Base-by-base conservation (phyloP, 805 yeast genomes). In the Dipodascus albidus region DNA sequence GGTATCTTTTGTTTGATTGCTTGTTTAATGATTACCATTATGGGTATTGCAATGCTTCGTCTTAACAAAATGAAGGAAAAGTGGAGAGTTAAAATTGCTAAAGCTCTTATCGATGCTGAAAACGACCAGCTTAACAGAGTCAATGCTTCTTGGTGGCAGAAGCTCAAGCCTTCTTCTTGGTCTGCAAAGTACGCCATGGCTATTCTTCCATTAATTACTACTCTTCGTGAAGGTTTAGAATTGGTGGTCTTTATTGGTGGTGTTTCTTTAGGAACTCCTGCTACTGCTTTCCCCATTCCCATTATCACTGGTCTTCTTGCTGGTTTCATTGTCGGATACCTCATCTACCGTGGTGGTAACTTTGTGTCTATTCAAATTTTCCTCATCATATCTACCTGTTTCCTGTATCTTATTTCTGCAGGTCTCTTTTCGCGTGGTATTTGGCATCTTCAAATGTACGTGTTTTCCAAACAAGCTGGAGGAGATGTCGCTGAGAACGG, bases 171-270 rank as follows among this genome's bases (percentile, higher is more conserved):
- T 22, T 35, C 50, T 48, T 15, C 50, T 22, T 53, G 63, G 38
- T 58, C 65, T 15, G 27, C 80, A 55, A 78, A 76, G 62, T 83
- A 87, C 64, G 82, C 91, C 2, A 70, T 85, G 67, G 86, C 83
- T 56, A 73, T 88, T 35, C 69, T 88, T 44, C 96, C 97, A 0
- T 82, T 89, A 61, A 76, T 89, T 50, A 89, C 97, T 1, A 83
- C 95, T 2, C 71, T 89, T 50, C 78, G 96, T 64, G 96, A 89
- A 67, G 96, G 96, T 1, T 71, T 89, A 52, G 96, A 89, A 67
- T 96, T 96, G 0, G 89, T 89, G 38, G 93, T 89, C 2, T 89
- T 89, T 61, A 76, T 89, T 47, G 96, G 96, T 2, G 97, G 96
- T 24, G 82, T 89, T 47, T 87, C 87, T 22, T 79, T 87, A 55